A percentile compares a stretch with the other conserved stretches of the same genome.
Evolutionary conservation across 805 yeast species (phyloP).

Genomic region (Kazachstania martiniae): DNA sequence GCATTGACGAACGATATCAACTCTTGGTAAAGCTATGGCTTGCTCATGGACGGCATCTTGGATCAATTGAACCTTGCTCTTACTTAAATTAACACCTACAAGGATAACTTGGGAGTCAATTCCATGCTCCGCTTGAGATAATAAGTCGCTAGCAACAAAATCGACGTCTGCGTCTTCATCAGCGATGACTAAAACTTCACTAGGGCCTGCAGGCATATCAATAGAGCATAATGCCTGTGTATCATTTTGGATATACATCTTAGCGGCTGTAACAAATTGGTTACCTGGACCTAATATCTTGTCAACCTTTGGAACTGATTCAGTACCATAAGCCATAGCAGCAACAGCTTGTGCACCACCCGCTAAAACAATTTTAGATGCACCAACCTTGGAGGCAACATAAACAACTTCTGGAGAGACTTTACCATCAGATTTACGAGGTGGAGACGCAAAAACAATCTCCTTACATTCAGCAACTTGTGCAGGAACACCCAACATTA

Average conservation of each 20-base stretch:
- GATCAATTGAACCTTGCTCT: constrained; percentile 49
- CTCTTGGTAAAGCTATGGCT: constrained; percentile 79
- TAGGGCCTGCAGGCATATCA: constrained; percentile 99
- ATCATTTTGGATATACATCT: constrained; percentile 94
- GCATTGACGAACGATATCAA: constrained; percentile 84
- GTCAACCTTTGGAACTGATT: constrained; percentile 83
- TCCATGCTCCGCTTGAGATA: constrained; percentile 99
- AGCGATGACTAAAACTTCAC: constrained; percentile 93
- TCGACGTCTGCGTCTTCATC: constrained; percentile 84
- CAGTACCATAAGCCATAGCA: constrained; percentile 98
- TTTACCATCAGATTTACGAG: constrained; percentile 74
- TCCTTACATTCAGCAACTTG: constrained; percentile 94
- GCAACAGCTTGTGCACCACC: constrained; percentile 99
- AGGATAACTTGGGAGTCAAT: constrained; percentile 94
- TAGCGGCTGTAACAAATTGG: constrained; percentile 98
- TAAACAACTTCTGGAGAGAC: constrained; percentile 95
- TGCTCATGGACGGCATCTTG: constrained; percentile 79
- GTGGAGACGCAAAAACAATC: constrained; percentile 90
- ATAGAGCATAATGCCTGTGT: constrained; percentile 90
- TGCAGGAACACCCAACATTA: constrained; percentile 98
- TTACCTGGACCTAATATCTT: constrained; percentile 98
- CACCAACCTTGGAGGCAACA: constrained; percentile 94
- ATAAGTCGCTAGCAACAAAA: constrained; percentile 90
- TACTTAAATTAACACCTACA: constrained; percentile 64
- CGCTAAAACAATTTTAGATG: constrained; percentile 79